A percentile compares a stretch with the other conserved stretches of the same genome.
Conservation (phyloP, 768 basidiomycete genomes). For the Thelephora ganbajun region DNA sequence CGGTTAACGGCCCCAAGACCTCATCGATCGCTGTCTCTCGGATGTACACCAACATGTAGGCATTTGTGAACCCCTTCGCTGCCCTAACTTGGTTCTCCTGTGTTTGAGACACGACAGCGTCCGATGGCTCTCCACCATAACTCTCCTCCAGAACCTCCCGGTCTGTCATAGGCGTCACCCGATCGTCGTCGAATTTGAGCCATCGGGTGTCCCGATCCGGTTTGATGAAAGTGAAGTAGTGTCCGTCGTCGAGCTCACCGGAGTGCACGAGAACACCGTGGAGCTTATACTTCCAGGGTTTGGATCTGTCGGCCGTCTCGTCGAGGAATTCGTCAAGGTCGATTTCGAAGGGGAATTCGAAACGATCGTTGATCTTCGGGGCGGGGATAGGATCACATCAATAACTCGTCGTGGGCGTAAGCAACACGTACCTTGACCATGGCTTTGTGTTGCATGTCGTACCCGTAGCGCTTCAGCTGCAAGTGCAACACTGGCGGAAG, state of each 20-base stretch:
- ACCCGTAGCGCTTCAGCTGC: constrained; percentile 97
- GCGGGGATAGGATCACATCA: not conserved
- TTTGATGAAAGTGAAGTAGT: constrained; percentile 98
- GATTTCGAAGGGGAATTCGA: constrained; percentile 98
- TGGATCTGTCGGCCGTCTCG: constrained; percentile 63
- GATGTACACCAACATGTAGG: constrained; percentile 99
- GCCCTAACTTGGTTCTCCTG: constrained; percentile 87
- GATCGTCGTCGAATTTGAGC: constrained; percentile 98
- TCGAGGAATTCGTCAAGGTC: constrained; percentile 91
- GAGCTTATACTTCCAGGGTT: constrained; percentile 88
- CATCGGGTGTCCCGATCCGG: constrained; percentile 90
- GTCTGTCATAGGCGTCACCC: constrained; percentile 96
- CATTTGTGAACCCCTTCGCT: constrained; percentile 97
- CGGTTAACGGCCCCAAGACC: constrained; percentile 78
- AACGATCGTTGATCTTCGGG: constrained; percentile 86
- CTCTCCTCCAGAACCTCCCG: constrained; percentile 98
- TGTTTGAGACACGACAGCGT: constrained; percentile 57
- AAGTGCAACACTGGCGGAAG: constrained; percentile 99
- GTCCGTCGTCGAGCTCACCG: constrained; percentile 94
- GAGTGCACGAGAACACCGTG: constrained; percentile 98
- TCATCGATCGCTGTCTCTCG: constrained; percentile 75
- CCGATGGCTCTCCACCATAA: constrained; percentile 85
- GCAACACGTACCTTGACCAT: constrained; percentile 76
- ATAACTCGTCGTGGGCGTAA: not conserved
- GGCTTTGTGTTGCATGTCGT: constrained; percentile 96